Percentiles rank a stretch among this genome's conserved stretches.
phyloP scores from a whole-genome alignment of 2,329 filamentous ascomycete genomes.

The Colletotrichum cordylinicola region DNA sequence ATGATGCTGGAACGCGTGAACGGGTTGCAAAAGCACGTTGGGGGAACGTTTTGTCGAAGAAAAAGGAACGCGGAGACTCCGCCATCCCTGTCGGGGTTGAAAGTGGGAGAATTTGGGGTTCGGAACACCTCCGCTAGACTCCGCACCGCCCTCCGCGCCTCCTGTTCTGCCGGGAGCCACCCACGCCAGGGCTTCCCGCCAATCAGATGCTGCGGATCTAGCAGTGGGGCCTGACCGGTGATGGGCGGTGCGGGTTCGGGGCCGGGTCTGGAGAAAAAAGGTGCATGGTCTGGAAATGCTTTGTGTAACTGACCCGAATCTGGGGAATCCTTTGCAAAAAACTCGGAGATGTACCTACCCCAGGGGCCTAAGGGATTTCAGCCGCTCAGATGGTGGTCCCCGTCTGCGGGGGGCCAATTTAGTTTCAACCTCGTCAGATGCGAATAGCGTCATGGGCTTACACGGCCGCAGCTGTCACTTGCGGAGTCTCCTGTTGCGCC shows the following conservation, averaged over 20 bases:
- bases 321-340: background rate
- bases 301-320: background rate
- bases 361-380: background rate
- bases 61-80: conserved; percentile 13
- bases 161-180: background rate
- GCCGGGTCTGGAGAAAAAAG: background rate
- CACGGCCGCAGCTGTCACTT: background rate
- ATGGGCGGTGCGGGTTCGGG: background rate
- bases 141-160: conserved; percentile 6
- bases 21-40: background rate
- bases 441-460: background rate
- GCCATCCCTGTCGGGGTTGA: background rate
- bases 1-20: background rate
- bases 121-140: conserved; percentile 22
- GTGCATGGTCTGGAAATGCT: background rate
- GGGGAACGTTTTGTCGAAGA: background rate
- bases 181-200: background rate
- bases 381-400: background rate
- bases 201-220: background rate
- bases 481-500: conserved; percentile 15
- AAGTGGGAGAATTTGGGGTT: background rate
- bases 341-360: background rate
- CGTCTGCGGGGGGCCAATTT: conserved; percentile 1
- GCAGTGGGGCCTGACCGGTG: background rate
- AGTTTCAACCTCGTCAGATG: background rate